Base-by-base conservation (phyloP, 2,329 filamentous ascomycete genomes). In the Fusarium pseudocircinatum region DNA sequence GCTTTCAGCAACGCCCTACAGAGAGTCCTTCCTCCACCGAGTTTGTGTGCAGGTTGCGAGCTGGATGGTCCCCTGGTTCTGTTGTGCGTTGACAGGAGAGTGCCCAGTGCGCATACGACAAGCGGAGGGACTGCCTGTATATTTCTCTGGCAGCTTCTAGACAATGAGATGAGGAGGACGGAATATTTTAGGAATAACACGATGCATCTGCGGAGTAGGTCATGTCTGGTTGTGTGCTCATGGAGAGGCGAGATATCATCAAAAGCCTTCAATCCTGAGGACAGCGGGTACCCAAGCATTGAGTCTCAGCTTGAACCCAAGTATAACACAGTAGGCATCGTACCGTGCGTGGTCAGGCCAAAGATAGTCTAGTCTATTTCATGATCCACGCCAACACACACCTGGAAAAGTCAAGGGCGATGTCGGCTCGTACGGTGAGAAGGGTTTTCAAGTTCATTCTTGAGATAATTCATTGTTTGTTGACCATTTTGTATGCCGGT, bases 51-150 rank as follows among this genome's bases (percentile, higher is more conserved):
- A 43, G 63, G 53, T 54, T 72, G 63, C 60, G 72, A 73, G 74
- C 73, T 76, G 69, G 68, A 57, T 64, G 73, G 67, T 68, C 73
- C 76, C 75, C 71, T 73, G 71, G 70, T 62, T 73, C 71, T 72
- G 70, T 68, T 74, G 68, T 75, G 74, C 70, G 76, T 73, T 74
- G 75, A 76, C 70, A 77, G 63, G 70, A 75, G 64, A 74, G 75
- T 74, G 72, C 75, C 65, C 73, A 76, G 70, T 78, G 78, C 78
- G 71, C 76, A 66, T 72, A 70, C 68, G 71, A 75, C 73, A 74
- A 73, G 77, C 72, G 71, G 69, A 69, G 71, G 58, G 50, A 44
- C 37, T 28, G 37, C 32, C 15, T 30, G 32, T 54, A n/a, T 49
- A 43, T 57, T 64, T 60, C 56, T 66, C 58, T 67, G 56, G 62